phyloP scores from a whole-genome alignment of 768 basidiomycete genomes.

The Boletus reticuloceps region DNA sequence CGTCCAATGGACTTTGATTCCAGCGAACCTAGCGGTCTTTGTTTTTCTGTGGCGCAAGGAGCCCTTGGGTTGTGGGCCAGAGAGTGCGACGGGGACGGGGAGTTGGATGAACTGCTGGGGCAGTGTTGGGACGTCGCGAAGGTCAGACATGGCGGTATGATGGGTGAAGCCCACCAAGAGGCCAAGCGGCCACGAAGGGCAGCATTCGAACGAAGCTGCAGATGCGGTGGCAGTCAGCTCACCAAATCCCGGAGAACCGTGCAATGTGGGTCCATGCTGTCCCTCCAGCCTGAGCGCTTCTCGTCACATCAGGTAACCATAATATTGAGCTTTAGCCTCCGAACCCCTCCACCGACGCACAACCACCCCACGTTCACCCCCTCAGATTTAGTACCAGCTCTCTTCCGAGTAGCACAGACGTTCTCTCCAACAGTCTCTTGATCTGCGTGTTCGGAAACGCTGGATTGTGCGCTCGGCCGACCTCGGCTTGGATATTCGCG shows the following conservation, averaged over 20 bases:
- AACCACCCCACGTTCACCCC: neutral
- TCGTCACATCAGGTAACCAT: constrained; percentile 4
- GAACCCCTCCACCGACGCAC: neutral
- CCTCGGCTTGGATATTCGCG: constrained; percentile 31
- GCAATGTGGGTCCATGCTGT: constrained; percentile 5
- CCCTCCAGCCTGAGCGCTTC: neutral
- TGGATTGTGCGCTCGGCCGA: neutral
- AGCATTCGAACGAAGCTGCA: neutral
- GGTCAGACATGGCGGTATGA: constrained; percentile 7
- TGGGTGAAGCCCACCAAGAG: neutral
- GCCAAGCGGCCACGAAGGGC: neutral
- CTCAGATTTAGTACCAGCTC: neutral
- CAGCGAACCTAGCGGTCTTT: constrained; percentile 40
- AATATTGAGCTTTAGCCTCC: neutral
- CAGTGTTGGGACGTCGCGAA: neutral
- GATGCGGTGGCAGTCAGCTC: constrained; percentile 8
- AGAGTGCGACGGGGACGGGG: constrained; percentile 43
- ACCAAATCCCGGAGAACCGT: neutral
- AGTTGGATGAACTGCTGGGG: constrained; percentile 26
- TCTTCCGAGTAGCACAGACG: neutral
- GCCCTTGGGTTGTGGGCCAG: constrained; percentile 12
- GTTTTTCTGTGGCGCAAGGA: constrained; percentile 28
- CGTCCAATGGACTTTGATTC: constrained; percentile 45
- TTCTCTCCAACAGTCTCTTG: neutral
- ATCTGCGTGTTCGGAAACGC: neutral